These are phyloP conservation scores for Podospora bellae-mahoneyi DNA, from an alignment of 495 filamentous ascomycete genomes.

Conservation along the genomic window DNA sequence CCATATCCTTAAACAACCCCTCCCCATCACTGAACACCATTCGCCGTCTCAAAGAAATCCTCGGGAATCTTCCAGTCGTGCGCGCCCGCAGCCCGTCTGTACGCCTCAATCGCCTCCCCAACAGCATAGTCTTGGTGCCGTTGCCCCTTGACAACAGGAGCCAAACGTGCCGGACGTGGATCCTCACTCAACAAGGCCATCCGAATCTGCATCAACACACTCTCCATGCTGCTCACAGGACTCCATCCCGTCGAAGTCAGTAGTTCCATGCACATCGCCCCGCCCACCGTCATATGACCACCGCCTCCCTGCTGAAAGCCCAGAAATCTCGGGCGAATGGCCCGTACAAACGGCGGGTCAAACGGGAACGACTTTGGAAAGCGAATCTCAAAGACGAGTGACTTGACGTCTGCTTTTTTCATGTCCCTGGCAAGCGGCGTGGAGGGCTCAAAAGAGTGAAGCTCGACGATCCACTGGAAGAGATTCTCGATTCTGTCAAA, in stretches of 20 bases:
- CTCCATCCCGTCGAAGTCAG: conserved; percentile 83
- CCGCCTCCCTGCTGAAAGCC: conserved; percentile 69
- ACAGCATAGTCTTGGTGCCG: conserved; percentile 56
- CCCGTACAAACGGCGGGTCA: conserved; percentile 78
- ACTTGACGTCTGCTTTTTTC: conserved; percentile 55
- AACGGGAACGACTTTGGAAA: conserved; percentile 73
- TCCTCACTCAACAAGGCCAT: conserved; percentile 69
- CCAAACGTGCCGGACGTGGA: conserved; percentile 68
- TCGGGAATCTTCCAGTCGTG: conserved; percentile 65
- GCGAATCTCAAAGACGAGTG: conserved; percentile 76
- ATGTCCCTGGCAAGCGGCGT: conserved; percentile 76
- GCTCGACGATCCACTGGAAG: conserved; percentile 91
- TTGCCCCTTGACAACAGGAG: neutral
- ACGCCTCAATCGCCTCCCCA: conserved; percentile 70
- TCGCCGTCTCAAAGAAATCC: conserved; percentile 35
- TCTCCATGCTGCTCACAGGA: conserved; percentile 69
- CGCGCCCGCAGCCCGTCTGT: conserved; percentile 56
- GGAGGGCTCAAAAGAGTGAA: conserved; percentile 72
- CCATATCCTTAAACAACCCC: neutral
- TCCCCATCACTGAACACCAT: neutral
- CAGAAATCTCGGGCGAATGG: conserved; percentile 78
- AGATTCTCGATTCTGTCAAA: conserved; percentile 55
- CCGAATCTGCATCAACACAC: conserved; percentile 76
- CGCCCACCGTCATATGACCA: conserved; percentile 84
- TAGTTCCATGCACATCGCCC: conserved; percentile 89